A percentile compares a stretch with the other conserved stretches of the same genome.
Evolutionary conservation across 768 basidiomycete species (phyloP).

Genomic region (Pluteus cervinus): DNA sequence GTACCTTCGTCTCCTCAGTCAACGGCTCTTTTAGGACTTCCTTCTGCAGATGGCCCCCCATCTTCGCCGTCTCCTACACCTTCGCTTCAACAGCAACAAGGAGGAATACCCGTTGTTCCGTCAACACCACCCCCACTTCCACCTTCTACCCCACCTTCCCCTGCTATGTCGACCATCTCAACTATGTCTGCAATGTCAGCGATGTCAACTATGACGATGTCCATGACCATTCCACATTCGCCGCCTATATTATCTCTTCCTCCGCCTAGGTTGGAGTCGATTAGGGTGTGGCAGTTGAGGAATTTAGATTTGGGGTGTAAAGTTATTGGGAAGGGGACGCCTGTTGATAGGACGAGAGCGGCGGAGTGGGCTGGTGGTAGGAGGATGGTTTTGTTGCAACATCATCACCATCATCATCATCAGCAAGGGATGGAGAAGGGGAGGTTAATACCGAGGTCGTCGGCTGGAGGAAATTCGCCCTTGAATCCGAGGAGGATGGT

Average conservation of each 20-base stretch:
- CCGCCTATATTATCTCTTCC: constrained; percentile 25
- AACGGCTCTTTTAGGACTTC: no score
- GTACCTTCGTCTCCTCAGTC: no score
- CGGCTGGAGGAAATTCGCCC: no score
- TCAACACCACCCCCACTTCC: not conserved
- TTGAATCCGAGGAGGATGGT: no score
- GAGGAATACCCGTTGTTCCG: no score
- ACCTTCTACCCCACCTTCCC: constrained; percentile 11
- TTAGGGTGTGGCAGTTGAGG: constrained; percentile 22
- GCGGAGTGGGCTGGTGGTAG: constrained; percentile 20
- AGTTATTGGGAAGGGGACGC: constrained; percentile 28
- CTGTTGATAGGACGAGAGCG: constrained; percentile 21
- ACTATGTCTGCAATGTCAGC: not conserved
- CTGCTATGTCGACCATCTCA: constrained; percentile 5
- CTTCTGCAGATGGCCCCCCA: no score
- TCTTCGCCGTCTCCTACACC: no score
- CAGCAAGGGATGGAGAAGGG: constrained; percentile 6
- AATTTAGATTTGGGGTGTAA: constrained; percentile 20
- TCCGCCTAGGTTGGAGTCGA: constrained; percentile 25
- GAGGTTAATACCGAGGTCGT: no score
- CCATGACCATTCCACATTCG: constrained; percentile 6
- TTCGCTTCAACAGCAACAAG: no score
- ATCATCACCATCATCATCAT: not conserved
- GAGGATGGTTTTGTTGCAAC: constrained; percentile 2
- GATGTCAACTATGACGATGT: not conserved